Evolutionary conservation across 768 basidiomycete genomes (phyloP).

Genomic region (Botryobasidium botryosum): DNA sequence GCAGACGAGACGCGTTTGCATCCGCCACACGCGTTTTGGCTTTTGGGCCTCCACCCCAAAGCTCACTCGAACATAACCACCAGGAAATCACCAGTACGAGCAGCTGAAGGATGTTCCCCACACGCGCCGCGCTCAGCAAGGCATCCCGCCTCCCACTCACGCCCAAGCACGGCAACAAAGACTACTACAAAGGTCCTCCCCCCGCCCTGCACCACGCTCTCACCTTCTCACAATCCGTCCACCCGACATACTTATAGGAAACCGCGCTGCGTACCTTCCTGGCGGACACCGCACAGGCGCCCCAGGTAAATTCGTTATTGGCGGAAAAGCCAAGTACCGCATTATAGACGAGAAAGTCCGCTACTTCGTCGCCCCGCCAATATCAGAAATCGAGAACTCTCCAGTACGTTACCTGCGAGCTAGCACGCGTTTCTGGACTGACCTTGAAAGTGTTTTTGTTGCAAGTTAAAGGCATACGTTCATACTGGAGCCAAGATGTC

Average conservation of each 20-base stretch:
- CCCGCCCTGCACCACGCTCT: background rate
- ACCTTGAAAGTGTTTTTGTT: background rate
- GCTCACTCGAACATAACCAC: too few species aligned
- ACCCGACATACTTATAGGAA: too few species aligned
- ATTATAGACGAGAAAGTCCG: slow-evolving; percentile 70
- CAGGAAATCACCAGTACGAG: too few species aligned
- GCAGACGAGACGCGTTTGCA: too few species aligned
- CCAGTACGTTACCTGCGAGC: slow-evolving; percentile 22
- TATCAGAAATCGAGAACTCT: slow-evolving; percentile 42
- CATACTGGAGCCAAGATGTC: slow-evolving; percentile 16
- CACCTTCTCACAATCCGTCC: background rate
- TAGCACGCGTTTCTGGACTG: slow-evolving; percentile 16
- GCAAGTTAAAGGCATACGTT: slow-evolving; percentile 58
- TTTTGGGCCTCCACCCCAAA: too few species aligned
- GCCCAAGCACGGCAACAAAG: slow-evolving; percentile 81
- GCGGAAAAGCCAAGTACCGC: slow-evolving; percentile 58
- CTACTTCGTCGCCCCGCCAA: slow-evolving; percentile 64
- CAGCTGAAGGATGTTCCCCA: slow-evolving; percentile 75
- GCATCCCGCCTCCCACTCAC: slow-evolving; percentile 73
- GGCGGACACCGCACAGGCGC: slow-evolving; percentile 78
- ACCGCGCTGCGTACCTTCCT: slow-evolving; percentile 64
- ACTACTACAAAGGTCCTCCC: slow-evolving; percentile 85
- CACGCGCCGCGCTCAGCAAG: slow-evolving; percentile 53
- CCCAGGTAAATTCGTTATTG: slow-evolving; percentile 66
- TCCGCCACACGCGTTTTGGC: too few species aligned